phyloP scores from a whole-genome alignment of 225 moss, liverwort and hornwort genomes.

The Straminergon stramineum region DNA sequence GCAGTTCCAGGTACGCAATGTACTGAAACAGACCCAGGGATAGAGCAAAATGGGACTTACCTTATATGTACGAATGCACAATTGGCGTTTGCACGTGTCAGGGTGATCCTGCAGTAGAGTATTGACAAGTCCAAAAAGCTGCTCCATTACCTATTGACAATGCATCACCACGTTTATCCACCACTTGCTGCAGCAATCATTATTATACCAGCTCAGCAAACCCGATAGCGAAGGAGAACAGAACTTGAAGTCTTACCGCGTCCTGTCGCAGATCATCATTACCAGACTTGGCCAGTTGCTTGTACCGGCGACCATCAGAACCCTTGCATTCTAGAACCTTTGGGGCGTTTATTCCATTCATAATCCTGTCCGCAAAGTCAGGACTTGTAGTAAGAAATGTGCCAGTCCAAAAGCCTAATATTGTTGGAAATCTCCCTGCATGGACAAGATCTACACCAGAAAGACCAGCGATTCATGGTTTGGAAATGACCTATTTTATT shows the following conservation, averaged over 20 bases:
- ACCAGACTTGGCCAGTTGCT: slow-evolving; percentile 94
- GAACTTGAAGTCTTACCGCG: slow-evolving; percentile 48
- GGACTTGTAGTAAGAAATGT: background rate
- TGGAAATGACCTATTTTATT: background rate
- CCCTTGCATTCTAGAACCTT: slow-evolving; percentile 94
- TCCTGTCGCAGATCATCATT: slow-evolving; percentile 97
- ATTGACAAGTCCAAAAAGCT: slow-evolving; percentile 95
- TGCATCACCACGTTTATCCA: background rate
- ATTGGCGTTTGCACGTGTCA: slow-evolving; percentile 73
- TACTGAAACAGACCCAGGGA: background rate
- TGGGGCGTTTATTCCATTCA: slow-evolving; percentile 98
- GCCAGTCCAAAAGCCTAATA: background rate
- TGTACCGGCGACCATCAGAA: slow-evolving; percentile 80
- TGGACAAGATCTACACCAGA: background rate
- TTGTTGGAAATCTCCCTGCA: background rate
- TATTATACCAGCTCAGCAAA: background rate
- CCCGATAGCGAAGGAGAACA: background rate
- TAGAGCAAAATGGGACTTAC: slow-evolving; percentile 4
- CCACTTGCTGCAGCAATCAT: background rate
- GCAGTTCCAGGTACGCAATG: background rate
- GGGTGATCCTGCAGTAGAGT: slow-evolving; percentile 89
- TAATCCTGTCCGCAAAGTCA: slow-evolving; percentile 35
- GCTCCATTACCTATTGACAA: slow-evolving; percentile 84
- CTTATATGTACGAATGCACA: slow-evolving; percentile 92
- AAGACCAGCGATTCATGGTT: background rate